Conservation (phyloP, 2,329 filamentous ascomycete species). For the Nakataea oryzae region DNA sequence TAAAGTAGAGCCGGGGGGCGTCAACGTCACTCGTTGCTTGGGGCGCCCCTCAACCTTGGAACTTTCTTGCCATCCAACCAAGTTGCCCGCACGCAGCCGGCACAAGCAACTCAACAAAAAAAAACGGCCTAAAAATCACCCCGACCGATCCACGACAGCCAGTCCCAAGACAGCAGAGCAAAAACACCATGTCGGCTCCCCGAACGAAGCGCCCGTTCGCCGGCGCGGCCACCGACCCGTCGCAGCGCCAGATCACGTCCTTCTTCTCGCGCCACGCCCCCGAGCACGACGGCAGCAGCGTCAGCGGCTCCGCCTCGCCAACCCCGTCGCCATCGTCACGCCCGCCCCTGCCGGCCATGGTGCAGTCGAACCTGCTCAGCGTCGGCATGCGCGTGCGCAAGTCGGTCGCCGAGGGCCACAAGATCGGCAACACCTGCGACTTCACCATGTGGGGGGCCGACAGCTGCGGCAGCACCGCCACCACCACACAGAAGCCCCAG, state of each 20-base stretch:
- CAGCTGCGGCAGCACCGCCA: not conserved
- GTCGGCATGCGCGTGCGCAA: slow-evolving; percentile 95
- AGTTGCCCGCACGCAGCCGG: no score
- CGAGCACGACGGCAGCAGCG: slow-evolving; percentile 8
- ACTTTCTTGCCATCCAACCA: not conserved
- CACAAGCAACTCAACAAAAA: no score
- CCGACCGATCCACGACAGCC: no score
- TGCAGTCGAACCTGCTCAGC: slow-evolving; percentile 76
- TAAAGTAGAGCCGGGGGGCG: not conserved
- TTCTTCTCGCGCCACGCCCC: slow-evolving; percentile 35
- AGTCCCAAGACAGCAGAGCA: not conserved
- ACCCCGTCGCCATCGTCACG: slow-evolving; percentile 22
- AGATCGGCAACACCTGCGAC: slow-evolving; percentile 49
- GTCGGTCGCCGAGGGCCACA: slow-evolving; percentile 87
- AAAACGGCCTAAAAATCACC: no score
- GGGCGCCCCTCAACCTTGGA: not conserved
- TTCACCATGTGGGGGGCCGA: slow-evolving; percentile 36
- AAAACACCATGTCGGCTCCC: slow-evolving; percentile 34
- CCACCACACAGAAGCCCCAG: no score
- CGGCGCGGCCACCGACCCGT: slow-evolving; percentile 44
- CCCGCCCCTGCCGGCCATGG: slow-evolving; percentile 43
- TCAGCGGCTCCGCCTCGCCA: slow-evolving; percentile 10
- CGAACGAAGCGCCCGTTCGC: slow-evolving; percentile 52
- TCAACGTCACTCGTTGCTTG: not conserved
- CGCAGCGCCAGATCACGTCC: slow-evolving; percentile 53